Base-by-base conservation (phyloP, 2,329 filamentous ascomycete species). In the Aureobasidium sp. region DNA sequence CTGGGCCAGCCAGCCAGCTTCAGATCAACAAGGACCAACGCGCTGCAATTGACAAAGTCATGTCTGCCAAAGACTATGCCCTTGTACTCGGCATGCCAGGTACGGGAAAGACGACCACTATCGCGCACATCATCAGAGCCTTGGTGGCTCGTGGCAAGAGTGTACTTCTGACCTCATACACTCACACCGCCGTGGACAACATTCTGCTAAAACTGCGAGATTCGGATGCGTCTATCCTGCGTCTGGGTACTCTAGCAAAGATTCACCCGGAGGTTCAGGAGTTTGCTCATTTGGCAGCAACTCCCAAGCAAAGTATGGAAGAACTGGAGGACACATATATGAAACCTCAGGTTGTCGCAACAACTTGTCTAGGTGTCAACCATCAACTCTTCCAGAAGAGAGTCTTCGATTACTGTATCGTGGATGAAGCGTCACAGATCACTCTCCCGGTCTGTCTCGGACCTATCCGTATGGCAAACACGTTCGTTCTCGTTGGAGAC, bases 61-160 rank as follows among this genome's bases (percentile, higher is more conserved):
- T 99, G 88, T 91, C 88, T 69, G 93, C 94, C 3, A 84, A 89
- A 67, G 92, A 99, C 76, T 99, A 97, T 74, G 93, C 94, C 8
- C 81, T 99, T n/a, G 92, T 99, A 14, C 84, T 99, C 22, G 94
- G 94, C 31, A 99, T 99, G 94, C 94, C 94, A 1, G 94, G 94
- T 8, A 99, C 94, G 0, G 94, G 94, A 63, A 99, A 99, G 75
- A 99, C 94, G 2, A 99, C 94, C 0, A 99, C 94, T 0, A 97
- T 99, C 70, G 91, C 93, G 5, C 92, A 97, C 72, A 97, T 99
- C 68, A 97, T 99, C 69, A 87, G 90, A 48, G 90, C 93, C 0
- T 80, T 99, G 34, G 88, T 94, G 5, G 86, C 88, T 0, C 90
- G 96, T 73, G 89, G 91, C 12, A 97, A 97, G 76, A 96, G 89